Evolutionary conservation across 2,329 filamentous ascomycete species (phyloP).

Genomic region (Blastomyces percursus): DNA sequence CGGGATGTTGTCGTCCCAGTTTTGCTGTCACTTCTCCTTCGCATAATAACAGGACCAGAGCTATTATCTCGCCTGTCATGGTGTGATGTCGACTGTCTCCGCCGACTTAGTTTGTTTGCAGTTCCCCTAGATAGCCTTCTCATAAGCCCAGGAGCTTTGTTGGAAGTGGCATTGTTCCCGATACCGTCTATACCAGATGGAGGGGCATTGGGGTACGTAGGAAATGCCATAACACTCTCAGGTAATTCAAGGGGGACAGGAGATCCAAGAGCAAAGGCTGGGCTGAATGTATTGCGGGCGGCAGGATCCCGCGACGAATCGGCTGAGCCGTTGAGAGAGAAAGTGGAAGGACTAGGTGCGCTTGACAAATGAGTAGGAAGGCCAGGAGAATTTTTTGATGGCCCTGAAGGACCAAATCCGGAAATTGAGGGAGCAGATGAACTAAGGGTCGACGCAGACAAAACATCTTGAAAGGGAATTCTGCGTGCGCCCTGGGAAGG

Average conservation of each 20-base stretch:
- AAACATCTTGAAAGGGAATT: constrained; percentile 28
- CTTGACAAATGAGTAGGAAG: constrained; percentile 7
- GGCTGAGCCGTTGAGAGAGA: constrained; percentile 25
- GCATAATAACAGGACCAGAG: constrained; percentile 76
- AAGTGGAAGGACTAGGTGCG: constrained; percentile 16
- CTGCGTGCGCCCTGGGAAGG: constrained; percentile 23
- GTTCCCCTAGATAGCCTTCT: constrained; percentile 75
- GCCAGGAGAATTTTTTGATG: constrained; percentile 4
- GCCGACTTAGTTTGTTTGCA: constrained; percentile 54
- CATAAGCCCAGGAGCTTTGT: constrained; percentile 57
- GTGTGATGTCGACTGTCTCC: constrained; percentile 66
- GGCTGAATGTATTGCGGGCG: constrained; percentile 17
- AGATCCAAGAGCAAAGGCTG: constrained; percentile 19
- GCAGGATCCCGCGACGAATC: constrained; percentile 23
- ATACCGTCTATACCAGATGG: constrained; percentile 41
- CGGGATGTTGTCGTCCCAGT: constrained; percentile 46
- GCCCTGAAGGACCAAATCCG: constrained; percentile 19
- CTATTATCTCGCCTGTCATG: constrained; percentile 74
- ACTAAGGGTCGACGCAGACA: constrained; percentile 22
- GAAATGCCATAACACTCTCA: constrained; percentile 51
- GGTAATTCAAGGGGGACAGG: constrained; percentile 57
- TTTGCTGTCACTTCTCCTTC: constrained; percentile 81
- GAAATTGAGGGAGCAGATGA: constrained; percentile 22
- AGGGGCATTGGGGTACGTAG: constrained; percentile 15
- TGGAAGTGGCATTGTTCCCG: constrained; percentile 33